These are phyloP conservation scores for Penicillium psychrosexuale DNA, from an alignment of 2,329 filamentous ascomycete species.

Conservation along the genomic window DNA sequence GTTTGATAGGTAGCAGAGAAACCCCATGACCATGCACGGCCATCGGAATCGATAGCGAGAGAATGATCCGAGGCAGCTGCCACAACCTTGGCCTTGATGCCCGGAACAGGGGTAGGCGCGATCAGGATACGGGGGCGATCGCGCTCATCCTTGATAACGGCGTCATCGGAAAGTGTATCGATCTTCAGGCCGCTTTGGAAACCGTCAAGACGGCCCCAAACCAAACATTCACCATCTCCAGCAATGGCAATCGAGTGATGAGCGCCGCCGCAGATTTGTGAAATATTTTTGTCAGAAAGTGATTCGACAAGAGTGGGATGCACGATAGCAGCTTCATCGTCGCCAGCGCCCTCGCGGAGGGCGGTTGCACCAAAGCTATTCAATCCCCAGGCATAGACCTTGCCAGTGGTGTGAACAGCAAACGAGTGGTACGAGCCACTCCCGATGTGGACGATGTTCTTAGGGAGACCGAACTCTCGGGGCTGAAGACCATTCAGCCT, in stretches of 20 bases:
- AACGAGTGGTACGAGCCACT: conserved; percentile 81
- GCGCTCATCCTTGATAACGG: conserved; percentile 62
- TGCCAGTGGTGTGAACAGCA: conserved; percentile 64
- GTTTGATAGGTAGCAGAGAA: conserved; percentile 80
- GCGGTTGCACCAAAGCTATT: conserved; percentile 86
- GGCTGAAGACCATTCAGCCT: conserved; percentile 55
- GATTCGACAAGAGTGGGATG: conserved; percentile 65
- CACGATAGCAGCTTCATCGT: conserved; percentile 69
- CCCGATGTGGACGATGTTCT: conserved; percentile 59
- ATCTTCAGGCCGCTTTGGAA: conserved; percentile 60
- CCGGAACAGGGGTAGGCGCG: conserved; percentile 60
- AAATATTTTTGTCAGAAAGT: conserved; percentile 63
- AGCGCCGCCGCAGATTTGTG: conserved; percentile 65
- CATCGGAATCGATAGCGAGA: conserved; percentile 66
- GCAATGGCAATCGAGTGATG: conserved; percentile 69
- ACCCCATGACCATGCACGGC: conserved; percentile 74
- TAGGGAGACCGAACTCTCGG: conserved; percentile 56
- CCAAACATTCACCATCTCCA: conserved; percentile 53
- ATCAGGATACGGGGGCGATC: conserved; percentile 69
- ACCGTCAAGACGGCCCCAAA: conserved; percentile 61
- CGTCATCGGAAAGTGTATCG: conserved; percentile 54
- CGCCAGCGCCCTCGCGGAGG: conserved; percentile 59
- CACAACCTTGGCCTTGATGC: conserved; percentile 57
- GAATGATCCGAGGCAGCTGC: conserved; percentile 69
- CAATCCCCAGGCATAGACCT: conserved; percentile 77